Conservation (phyloP, 2,329 filamentous ascomycete genomes). For the Colletotrichum eleusines region DNA sequence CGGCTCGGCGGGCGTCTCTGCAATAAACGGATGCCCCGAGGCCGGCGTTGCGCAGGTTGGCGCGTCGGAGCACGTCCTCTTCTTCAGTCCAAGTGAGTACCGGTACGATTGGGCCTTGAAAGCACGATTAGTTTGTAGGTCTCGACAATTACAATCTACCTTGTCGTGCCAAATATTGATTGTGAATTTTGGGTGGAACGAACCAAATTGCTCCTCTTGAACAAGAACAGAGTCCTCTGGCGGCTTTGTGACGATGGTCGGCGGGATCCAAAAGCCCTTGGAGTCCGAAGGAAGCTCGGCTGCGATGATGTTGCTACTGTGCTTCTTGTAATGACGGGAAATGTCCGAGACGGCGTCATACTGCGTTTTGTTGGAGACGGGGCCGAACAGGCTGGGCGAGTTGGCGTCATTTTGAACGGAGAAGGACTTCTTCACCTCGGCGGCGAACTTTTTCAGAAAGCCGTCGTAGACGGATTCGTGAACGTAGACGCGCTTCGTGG, state of each 20-base stretch:
- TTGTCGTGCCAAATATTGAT: neutral
- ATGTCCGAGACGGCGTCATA: slow-evolving; percentile 68
- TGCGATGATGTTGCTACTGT: slow-evolving; percentile 53
- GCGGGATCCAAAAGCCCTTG: slow-evolving; percentile 67
- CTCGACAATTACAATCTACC: neutral
- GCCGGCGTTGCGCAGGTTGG: slow-evolving; percentile 65
- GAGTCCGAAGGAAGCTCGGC: slow-evolving; percentile 39
- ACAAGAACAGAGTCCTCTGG: slow-evolving; percentile 68
- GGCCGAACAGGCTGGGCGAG: slow-evolving; percentile 58
- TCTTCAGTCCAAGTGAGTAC: slow-evolving; percentile 72
- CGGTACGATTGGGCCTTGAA: slow-evolving; percentile 70
- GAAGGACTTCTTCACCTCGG: slow-evolving; percentile 4
- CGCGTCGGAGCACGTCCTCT: slow-evolving; percentile 67
- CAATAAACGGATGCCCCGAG: slow-evolving; percentile 71
- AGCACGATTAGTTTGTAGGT: neutral
- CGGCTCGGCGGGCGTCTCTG: slow-evolving; percentile 62
- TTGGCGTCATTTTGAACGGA: slow-evolving; percentile 5
- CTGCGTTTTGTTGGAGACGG: slow-evolving; percentile 74
- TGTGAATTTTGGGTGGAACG: neutral
- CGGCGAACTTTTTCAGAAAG: slow-evolving; percentile 59
- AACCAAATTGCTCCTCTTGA: slow-evolving; percentile 61
- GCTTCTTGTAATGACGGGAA: slow-evolving; percentile 48
- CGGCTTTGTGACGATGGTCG: slow-evolving; percentile 71
- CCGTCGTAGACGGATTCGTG: slow-evolving; percentile 70
- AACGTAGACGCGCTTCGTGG: slow-evolving; percentile 70